Evolutionary conservation across 306 rosid species (phyloP).

Genomic region (Lupinus albus): DNA sequence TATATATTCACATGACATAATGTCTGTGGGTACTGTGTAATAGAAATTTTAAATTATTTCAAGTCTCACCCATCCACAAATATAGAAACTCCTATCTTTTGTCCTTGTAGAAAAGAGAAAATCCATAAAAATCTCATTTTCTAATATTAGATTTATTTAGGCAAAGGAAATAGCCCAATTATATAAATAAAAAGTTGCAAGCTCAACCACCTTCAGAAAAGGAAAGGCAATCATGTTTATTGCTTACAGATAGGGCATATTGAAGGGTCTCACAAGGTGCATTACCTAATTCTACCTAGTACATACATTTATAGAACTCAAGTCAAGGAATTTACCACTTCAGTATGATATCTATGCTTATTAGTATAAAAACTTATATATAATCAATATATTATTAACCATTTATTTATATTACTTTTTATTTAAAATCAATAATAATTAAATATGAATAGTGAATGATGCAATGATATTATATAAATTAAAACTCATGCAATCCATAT

Average conservation of each 20-base stretch:
- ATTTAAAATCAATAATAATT: too few species aligned
- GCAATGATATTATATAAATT: too few species aligned
- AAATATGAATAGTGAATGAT: too few species aligned
- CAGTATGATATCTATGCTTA: too few species aligned
- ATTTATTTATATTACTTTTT: too few species aligned
- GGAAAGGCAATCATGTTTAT: slow-evolving; percentile 22
- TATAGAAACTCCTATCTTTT: too few species aligned
- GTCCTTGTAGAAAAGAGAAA: too few species aligned
- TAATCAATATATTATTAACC: too few species aligned
- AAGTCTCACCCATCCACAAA: not conserved
- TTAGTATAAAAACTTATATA: too few species aligned
- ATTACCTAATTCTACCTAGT: slow-evolving; percentile 34
- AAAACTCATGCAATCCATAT: too few species aligned
- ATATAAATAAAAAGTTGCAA: not conserved
- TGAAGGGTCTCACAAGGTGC: slow-evolving; percentile 11
- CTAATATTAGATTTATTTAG: slow-evolving; percentile 3
- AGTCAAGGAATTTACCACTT: not conserved
- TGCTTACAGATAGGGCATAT: slow-evolving; percentile 12
- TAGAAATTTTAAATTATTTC: slow-evolving; percentile 14
- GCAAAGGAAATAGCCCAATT: not conserved
- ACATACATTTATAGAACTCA: slow-evolving; percentile 14
- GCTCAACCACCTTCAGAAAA: slow-evolving; percentile 34
- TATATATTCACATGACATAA: slow-evolving; percentile 1
- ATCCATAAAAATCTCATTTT: not conserved
- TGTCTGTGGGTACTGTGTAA: slow-evolving; percentile 29